Evolutionary conservation across 768 basidiomycete species (phyloP).

Genomic region (Rickenella mellea): DNA sequence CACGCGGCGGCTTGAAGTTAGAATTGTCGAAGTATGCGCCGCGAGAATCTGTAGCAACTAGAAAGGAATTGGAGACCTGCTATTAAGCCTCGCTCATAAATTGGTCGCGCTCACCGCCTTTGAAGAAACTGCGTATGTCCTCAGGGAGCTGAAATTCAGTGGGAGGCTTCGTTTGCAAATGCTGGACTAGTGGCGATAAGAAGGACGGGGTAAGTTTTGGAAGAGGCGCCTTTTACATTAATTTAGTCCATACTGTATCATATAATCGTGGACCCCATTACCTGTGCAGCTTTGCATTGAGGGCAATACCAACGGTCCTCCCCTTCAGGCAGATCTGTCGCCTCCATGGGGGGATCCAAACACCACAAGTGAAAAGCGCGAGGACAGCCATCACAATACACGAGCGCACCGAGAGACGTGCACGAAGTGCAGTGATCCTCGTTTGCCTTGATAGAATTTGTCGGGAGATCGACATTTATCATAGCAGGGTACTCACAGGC

Average conservation of each 20-base stretch:
- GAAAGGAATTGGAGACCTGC: constrained; percentile 4
- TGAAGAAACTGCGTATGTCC: constrained; percentile 75
- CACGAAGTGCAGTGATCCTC: constrained; percentile 85
- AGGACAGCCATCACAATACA: constrained; percentile 97
- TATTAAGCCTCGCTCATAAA: neutral
- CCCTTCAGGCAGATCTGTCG: constrained; percentile 77
- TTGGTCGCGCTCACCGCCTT: constrained; percentile 56
- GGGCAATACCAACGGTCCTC: constrained; percentile 70
- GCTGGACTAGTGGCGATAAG: constrained; percentile 62
- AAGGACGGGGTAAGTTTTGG: constrained; percentile 59
- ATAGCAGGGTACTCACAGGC: constrained; percentile 22
- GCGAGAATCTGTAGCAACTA: constrained; percentile 71
- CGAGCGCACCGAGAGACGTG: constrained; percentile 70
- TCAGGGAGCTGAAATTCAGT: constrained; percentile 80
- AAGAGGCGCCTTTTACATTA: constrained; percentile 46
- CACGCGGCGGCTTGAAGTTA: constrained; percentile 63
- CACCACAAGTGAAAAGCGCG: constrained; percentile 95
- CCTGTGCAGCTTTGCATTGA: constrained; percentile 57
- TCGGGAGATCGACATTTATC: constrained; percentile 1
- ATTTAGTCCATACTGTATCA: constrained; percentile 3
- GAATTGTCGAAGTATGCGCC: constrained; percentile 81
- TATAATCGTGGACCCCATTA: constrained; percentile 20
- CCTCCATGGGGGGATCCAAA: constrained; percentile 89
- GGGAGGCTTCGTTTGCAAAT: constrained; percentile 60
- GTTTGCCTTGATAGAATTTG: constrained; percentile 34